A percentile compares a stretch with the other conserved stretches of the same genome.
phyloP scores from a whole-genome alignment of 805 yeast genomes.

The Myxozyma sirexii region DNA sequence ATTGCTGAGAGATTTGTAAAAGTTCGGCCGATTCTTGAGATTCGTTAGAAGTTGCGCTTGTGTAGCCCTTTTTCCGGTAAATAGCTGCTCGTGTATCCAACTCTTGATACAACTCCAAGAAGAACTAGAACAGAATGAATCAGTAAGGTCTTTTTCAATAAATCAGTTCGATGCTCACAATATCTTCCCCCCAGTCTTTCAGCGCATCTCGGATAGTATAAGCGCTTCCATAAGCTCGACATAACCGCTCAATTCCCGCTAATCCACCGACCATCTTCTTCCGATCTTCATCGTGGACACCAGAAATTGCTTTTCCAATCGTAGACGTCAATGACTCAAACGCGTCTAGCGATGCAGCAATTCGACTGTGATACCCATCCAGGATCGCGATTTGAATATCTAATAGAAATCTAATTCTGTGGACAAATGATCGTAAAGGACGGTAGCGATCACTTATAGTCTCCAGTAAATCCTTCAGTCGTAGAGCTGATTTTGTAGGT shows the following conservation, averaged over 20 bases:
- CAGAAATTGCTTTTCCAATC: conserved; percentile 44
- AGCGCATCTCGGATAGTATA: conserved; percentile 47
- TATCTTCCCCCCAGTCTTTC: conserved; percentile 50
- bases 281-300: conserved; percentile 40
- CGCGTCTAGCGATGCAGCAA: conserved; percentile 49
- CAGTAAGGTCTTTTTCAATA: neutral
- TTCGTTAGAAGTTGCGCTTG: neutral
- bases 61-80: conserved; percentile 3
- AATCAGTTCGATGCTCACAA: conserved; percentile 18
- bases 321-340: conserved; percentile 48
- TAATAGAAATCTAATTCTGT: conserved; percentile 58
- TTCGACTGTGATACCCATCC: conserved; percentile 53
- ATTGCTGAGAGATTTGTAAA: conserved; percentile 10
- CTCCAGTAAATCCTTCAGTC: conserved; percentile 59
- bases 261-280: conserved; percentile 40
- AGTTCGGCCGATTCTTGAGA: conserved; percentile 11
- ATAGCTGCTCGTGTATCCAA: conserved; percentile 38
- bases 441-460: conserved; percentile 57
- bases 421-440: conserved; percentile 50
- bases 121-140: conserved; percentile 36
- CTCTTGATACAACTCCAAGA: conserved; percentile 49
- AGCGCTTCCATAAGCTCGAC: conserved; percentile 46
- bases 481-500: conserved; percentile 67
- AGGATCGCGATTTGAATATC: conserved; percentile 61
- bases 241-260: conserved; percentile 48